A percentile compares a stretch with the other conserved stretches of the same genome.
phyloP scores from a whole-genome alignment of 2,329 filamentous ascomycete species.

The Mycosphaerella sp. region DNA sequence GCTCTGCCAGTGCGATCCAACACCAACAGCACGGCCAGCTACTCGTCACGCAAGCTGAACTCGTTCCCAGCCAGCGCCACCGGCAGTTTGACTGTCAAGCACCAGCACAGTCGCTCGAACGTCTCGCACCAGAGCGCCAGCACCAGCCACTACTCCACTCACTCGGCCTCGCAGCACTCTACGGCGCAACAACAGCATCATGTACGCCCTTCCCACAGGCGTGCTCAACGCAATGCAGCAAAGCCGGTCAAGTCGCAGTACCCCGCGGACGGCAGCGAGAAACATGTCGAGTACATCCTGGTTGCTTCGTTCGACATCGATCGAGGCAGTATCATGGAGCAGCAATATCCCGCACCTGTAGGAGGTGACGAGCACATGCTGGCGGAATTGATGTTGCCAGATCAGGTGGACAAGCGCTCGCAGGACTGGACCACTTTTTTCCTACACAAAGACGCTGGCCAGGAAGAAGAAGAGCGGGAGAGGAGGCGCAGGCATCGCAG shows the following conservation, averaged over 20 bases:
- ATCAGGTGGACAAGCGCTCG: constrained; percentile 88
- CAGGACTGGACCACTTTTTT: constrained; percentile 99
- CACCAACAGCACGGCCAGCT: constrained; percentile 25
- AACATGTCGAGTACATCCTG: constrained; percentile 97
- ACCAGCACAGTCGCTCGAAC: constrained; percentile 34
- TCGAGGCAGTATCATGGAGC: constrained; percentile 93
- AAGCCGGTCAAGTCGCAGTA: constrained; percentile 44
- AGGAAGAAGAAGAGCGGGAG: constrained; percentile 69
- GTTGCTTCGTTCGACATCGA: constrained; percentile 98
- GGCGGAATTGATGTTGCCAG: constrained; percentile 95
- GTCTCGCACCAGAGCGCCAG: constrained; percentile 34
- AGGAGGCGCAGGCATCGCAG: constrained; percentile 45
- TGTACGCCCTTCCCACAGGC: constrained; percentile 5
- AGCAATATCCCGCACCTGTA: constrained; percentile 91
- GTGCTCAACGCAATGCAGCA: constrained; percentile 7
- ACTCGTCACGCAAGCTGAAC: constrained; percentile 28
- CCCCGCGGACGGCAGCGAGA: constrained; percentile 51
- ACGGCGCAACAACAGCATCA: constrained; percentile 4
- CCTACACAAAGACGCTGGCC: constrained; percentile 85
- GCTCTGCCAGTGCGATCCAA: constrained; percentile 30
- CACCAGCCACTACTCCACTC: constrained; percentile 18
- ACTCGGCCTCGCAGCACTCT: constrained; percentile 11
- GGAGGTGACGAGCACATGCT: constrained; percentile 98
- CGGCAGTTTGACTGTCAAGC: constrained; percentile 10
- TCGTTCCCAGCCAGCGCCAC: constrained; percentile 34